These are phyloP conservation scores for Phalaenopsis hybrid DNA, from an alignment of 116 monocot genomes.

Conservation along the genomic window DNA sequence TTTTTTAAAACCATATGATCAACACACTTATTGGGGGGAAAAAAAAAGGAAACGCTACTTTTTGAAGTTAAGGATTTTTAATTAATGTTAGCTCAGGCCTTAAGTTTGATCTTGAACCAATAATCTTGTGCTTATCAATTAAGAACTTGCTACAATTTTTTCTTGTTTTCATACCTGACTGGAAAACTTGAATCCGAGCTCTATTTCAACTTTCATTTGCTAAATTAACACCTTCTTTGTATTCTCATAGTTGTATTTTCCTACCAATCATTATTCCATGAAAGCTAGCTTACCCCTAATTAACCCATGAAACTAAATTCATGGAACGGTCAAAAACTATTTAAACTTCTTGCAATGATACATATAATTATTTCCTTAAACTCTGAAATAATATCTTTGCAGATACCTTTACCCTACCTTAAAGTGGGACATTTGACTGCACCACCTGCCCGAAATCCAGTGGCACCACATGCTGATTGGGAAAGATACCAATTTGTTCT, in stretches of 20 bases:
- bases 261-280: background rate
- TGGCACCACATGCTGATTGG: constrained; percentile 93
- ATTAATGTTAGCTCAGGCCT: background rate
- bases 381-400: constrained; percentile 11
- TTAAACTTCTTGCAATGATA: background rate
- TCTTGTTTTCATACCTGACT: background rate
- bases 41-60: background rate
- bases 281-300: background rate
- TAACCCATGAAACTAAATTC: background rate
- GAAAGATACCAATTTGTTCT: constrained; percentile 77
- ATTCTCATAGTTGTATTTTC: constrained; percentile 2
- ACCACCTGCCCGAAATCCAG: constrained; percentile 51
- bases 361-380: background rate
- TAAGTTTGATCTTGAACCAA: background rate
- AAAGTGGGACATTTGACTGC: constrained; percentile 83
- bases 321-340: background rate
- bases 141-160: background rate
- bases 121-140: background rate
- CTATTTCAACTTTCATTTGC: background rate
- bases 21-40: background rate
- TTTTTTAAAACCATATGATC: background rate
- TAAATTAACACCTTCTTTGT: background rate
- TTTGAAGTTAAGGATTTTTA: background rate
- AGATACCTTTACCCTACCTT: constrained; percentile 92
- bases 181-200: background rate